Base-by-base conservation (phyloP, 345 rosid genomes). In the Syzygium grande region DNA sequence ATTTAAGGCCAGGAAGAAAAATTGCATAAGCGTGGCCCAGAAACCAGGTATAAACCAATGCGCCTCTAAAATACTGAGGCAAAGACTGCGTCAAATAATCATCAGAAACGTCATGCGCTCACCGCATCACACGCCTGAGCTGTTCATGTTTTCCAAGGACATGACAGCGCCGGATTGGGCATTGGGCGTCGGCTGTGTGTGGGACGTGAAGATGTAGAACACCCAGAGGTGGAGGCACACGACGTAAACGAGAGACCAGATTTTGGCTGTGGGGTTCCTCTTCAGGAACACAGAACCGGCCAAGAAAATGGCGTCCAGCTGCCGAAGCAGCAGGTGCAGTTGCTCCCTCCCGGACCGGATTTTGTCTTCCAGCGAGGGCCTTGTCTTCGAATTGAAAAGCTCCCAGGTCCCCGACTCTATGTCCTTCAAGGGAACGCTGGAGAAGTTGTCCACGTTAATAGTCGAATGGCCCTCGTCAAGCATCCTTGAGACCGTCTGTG, bases 161-260 rank as follows among this genome's bases (percentile, higher is more conserved):
- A 95, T 56, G 38, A 93, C 93, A 6, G 98, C 98, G 88, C 98
- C 99, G 4, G 98, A 93, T 89, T 86, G 89, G 25, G 49, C 0
- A 0, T 91, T 93, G 51, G 88, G 85, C 22, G 99, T 89, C 38
- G 94, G 90, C 78, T 85, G 87, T 0, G 97, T 91, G 84, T 93
- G 92, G 49, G 97, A 92, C 51, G 88, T 85, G 49, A 96, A 91
- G 85, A 97, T 95, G 90, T 97, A 97, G 84, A 95, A 25, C 91
- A 97, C 99, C 99, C 99, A 97, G 41, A 96, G 83, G 89, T 97
- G 99, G 88, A 97, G 98, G 90, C 95, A 95, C 41, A 93, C 92
- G 5, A 97, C 90, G 91, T 97, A 96, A 12, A 93, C 88, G 55
- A 92, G 3, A 23, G 96, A 92, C 96, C 98, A 96, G n/a, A 94